Evolutionary conservation across 768 basidiomycete genomes (phyloP).

Genomic region (Boletus sp.): DNA sequence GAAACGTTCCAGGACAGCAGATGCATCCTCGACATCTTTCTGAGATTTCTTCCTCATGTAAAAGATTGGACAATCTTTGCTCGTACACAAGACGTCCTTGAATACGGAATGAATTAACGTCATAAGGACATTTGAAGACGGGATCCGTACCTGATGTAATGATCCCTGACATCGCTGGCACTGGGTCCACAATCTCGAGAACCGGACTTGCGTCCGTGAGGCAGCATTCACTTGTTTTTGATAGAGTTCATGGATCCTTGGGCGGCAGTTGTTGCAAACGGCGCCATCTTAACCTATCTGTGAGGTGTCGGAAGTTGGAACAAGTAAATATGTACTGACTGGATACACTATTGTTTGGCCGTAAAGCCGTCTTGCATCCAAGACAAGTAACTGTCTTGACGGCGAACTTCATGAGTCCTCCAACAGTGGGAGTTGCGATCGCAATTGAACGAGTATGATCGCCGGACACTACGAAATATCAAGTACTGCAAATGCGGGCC

Average conservation of each 20-base stretch:
- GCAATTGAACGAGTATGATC: slow-evolving; percentile 95
- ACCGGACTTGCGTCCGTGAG: slow-evolving; percentile 84
- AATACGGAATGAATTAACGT: neutral
- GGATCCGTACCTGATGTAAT: slow-evolving; percentile 71
- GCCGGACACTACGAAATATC: slow-evolving; percentile 68
- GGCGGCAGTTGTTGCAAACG: slow-evolving; percentile 91
- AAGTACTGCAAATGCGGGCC: neutral
- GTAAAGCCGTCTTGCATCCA: slow-evolving; percentile 90
- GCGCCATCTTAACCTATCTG: slow-evolving; percentile 64
- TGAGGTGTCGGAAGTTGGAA: slow-evolving; percentile 4
- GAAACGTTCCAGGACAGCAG: slow-evolving; percentile 78
- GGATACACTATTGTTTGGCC: slow-evolving; percentile 69
- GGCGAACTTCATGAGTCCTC: slow-evolving; percentile 98
- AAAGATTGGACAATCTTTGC: slow-evolving; percentile 98
- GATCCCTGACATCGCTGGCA: slow-evolving; percentile 99
- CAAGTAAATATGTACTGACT: slow-evolving; percentile 41
- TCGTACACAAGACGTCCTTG: slow-evolving; percentile 94
- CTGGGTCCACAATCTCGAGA: slow-evolving; percentile 96
- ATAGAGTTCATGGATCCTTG: slow-evolving; percentile 84
- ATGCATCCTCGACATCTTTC: slow-evolving; percentile 92
- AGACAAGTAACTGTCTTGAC: slow-evolving; percentile 94
- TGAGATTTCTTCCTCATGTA: slow-evolving; percentile 99
- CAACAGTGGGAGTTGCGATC: slow-evolving; percentile 94
- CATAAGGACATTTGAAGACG: neutral
- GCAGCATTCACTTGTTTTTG: slow-evolving; percentile 80